Evolutionary conservation across 305 asterid genomes (phyloP), one percentile per base, ranked within the genome.

Genomic region (Petunia hybrid): DNA sequence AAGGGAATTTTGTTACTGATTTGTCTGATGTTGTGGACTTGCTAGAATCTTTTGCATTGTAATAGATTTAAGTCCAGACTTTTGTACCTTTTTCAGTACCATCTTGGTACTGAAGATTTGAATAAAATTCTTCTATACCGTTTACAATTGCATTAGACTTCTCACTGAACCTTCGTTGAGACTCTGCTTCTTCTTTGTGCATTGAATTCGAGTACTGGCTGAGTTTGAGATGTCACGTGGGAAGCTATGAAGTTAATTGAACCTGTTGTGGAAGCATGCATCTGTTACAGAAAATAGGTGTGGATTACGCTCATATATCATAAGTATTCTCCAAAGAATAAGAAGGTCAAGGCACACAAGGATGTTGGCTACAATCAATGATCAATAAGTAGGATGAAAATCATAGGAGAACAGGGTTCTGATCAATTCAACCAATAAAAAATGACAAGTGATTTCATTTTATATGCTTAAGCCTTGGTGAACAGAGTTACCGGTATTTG

Each of bases 81-180:
- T 42, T 42, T 36, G 46, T n/a, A 67, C 38, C 75, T 41, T 51
- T 41, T 51, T n/a, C 75, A 67, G 75, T 53, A 67, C 75, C 75
- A 68, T n/a, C 55, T 68, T 42, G 75, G 56, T 41, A 68, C 14
- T 3, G 14, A n/a, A 68, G 31, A n/a, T 38, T 46, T 68, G 55
- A 66, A 66, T 40, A 42, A 14, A 65, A 5, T 12, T 65, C n/a
- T 41, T 67, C 22, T 41, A 6, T 67, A 7, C 53, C 38, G 41
- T 41, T 41, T 22, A 22, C 31, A 22, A 22, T 22, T 22, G 31
- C 31, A 22, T 22, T 22, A 22, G 31, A 22, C 31, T 22, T 22
- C 31, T 22, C 31, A 22, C 31, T 22, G 31, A 22, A 22, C 31
- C 31, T 22, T 22, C 31, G 31, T 22, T 22, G 31, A 22, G 31